Conservation (phyloP, 83 land plant genomes). For the Diphasiastrum complanatum region DNA sequence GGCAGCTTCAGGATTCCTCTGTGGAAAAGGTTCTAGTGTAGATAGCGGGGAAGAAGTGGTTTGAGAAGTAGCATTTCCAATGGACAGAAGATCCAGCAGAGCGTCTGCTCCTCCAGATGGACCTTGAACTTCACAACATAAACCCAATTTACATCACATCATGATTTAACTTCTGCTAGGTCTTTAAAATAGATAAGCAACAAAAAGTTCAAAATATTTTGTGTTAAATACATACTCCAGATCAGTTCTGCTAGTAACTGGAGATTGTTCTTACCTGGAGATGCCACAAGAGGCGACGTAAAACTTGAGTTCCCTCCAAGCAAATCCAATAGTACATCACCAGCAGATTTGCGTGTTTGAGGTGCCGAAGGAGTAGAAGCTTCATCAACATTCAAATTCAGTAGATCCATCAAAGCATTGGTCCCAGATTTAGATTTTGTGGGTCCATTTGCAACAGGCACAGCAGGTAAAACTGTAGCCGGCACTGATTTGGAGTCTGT, state of each 20-base stretch:
- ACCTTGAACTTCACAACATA: conserved; percentile 20
- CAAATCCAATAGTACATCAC: conserved; percentile 67
- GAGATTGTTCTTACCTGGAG: too few species aligned
- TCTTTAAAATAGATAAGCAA: conserved; percentile 3
- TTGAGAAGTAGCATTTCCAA: conserved; percentile 27
- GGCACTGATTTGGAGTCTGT: conserved; percentile 12
- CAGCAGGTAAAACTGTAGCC: conserved; percentile 33
- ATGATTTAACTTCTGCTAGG: too few species aligned
- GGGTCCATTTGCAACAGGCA: conserved; percentile 63
- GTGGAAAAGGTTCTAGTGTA: conserved; percentile 14
- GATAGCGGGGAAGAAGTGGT: conserved; percentile 20
- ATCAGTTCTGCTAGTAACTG: too few species aligned
- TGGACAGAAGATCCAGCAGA: conserved; percentile 56
- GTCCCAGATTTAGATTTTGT: conserved; percentile 37
- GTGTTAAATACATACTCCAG: too few species aligned
- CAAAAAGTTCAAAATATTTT: too few species aligned
- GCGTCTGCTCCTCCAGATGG: conserved; percentile 35
- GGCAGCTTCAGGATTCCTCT: too few species aligned
- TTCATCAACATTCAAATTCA: conserved; percentile 79
- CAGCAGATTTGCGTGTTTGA: conserved; percentile 48
- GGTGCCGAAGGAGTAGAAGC: conserved; percentile 35
- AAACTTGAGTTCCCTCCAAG: too few species aligned
- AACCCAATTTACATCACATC: neutral
- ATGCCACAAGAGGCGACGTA: too few species aligned
- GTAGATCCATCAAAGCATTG: conserved; percentile 69